A percentile compares a stretch with the other conserved stretches of the same genome.
Conservation (phyloP, 441 rosid genomes). For the Eugenia klotzschiana region DNA sequence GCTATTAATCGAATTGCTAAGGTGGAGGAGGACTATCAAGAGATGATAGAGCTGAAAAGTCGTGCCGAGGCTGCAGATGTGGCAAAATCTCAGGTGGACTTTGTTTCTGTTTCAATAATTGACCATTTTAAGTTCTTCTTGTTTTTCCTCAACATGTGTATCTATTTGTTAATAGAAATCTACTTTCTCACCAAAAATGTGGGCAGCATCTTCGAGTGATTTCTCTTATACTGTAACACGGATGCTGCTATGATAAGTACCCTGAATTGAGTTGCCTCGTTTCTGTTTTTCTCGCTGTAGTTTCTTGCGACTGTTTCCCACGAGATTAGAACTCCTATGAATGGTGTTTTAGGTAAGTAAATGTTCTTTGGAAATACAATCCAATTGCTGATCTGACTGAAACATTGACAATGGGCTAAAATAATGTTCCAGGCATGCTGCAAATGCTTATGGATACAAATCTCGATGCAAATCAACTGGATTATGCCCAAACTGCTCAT, state of each 20-base stretch:
- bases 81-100: slow-evolving; percentile 86
- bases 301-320: slow-evolving; percentile 96
- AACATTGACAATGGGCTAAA: slow-evolving; percentile 2
- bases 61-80: slow-evolving; percentile 98
- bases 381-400: neutral
- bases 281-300: slow-evolving; percentile 26
- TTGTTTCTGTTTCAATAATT: slow-evolving; percentile 1
- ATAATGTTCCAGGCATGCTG: slow-evolving; percentile 62
- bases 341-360: slow-evolving; percentile 77
- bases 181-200: neutral
- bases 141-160: neutral
- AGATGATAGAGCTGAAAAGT: slow-evolving; percentile 72
- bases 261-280: neutral
- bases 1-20: slow-evolving; percentile 60
- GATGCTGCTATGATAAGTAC: neutral
- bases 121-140: neutral
- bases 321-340: slow-evolving; percentile 96
- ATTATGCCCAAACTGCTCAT: slow-evolving; percentile 82
- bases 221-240: neutral
- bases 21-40: slow-evolving; percentile 59
- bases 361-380: neutral
- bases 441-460: slow-evolving; percentile 85
- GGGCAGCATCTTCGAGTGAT: neutral
- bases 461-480: slow-evolving; percentile 66
- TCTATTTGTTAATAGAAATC: neutral